phyloP scores from a whole-genome alignment of 2,329 filamentous ascomycete genomes.

The Fusarium hostae region DNA sequence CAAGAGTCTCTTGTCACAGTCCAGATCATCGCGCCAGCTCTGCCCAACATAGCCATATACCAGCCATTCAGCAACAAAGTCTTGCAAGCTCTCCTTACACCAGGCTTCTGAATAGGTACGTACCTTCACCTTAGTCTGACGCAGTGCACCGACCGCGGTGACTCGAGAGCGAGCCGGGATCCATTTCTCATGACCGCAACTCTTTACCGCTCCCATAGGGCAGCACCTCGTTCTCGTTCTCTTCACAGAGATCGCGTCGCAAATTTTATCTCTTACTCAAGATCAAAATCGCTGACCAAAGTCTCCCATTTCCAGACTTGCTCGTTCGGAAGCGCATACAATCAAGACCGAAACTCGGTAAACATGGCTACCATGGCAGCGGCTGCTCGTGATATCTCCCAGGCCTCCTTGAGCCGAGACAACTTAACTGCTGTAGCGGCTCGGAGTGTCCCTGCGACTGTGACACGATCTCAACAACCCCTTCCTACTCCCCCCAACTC shows the following conservation, averaged over 20 bases:
- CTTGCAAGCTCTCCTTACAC: constrained; percentile 42
- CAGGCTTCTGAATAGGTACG: constrained; percentile 50
- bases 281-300: constrained; percentile 32
- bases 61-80: constrained; percentile 43
- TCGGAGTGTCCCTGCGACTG: constrained; percentile 68
- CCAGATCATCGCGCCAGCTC: constrained; percentile 67
- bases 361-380: constrained; percentile 74
- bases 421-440: constrained; percentile 79
- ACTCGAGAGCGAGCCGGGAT: constrained; percentile 36
- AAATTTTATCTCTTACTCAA: not conserved
- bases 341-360: constrained; percentile 51
- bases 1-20: constrained; percentile 71
- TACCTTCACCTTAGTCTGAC: constrained; percentile 32
- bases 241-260: constrained; percentile 22
- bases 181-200: constrained; percentile 22
- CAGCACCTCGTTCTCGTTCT: not conserved
- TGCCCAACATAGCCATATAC: constrained; percentile 47
- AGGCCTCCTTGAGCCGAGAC: constrained; percentile 71
- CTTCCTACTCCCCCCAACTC: constrained; percentile 95
- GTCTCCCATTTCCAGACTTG: constrained; percentile 49
- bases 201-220: constrained; percentile 4
- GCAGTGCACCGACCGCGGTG: constrained; percentile 25
- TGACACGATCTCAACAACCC: constrained; percentile 69
- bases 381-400: constrained; percentile 74
- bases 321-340: constrained; percentile 59